Conservation (phyloP, 805 yeast genomes). For the Cephaloascus fragrans region DNA sequence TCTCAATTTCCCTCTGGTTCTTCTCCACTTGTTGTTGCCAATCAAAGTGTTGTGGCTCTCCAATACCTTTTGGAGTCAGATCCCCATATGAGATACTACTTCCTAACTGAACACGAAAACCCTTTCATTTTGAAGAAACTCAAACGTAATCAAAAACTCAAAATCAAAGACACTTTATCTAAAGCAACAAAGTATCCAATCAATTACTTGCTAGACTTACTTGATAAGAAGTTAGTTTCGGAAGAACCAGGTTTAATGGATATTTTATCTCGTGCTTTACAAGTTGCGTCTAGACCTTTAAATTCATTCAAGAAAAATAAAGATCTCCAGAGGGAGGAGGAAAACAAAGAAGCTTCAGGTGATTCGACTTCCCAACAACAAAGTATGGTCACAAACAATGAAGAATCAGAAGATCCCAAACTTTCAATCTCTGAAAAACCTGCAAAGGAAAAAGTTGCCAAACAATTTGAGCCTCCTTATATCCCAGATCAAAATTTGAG, state of each 20-base stretch:
- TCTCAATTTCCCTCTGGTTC: slow-evolving; percentile 44
- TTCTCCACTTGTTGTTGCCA: slow-evolving; percentile 63
- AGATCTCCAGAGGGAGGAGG: slow-evolving; percentile 13
- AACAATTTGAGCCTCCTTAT: slow-evolving; percentile 38
- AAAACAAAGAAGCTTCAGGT: too few relatives aligned
- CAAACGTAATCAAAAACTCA: slow-evolving; percentile 16
- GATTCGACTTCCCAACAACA: too few relatives aligned
- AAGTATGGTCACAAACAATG: slow-evolving; percentile 6
- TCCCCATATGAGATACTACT: slow-evolving; percentile 58
- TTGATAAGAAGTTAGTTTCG: slow-evolving; percentile 54
- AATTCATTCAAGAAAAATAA: slow-evolving; percentile 38
- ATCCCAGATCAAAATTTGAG: slow-evolving; percentile 56
- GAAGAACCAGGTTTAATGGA: slow-evolving; percentile 75
- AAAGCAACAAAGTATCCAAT: slow-evolving; percentile 58
- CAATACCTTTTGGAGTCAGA: slow-evolving; percentile 62
- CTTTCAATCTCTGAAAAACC: not conserved
- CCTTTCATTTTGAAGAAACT: slow-evolving; percentile 23
- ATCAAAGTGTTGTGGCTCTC: slow-evolving; percentile 67
- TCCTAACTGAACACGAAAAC: slow-evolving; percentile 65
- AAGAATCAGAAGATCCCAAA: slow-evolving; percentile 3
- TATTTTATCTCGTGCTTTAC: slow-evolving; percentile 61
- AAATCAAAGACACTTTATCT: slow-evolving; percentile 18
- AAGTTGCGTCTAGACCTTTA: slow-evolving; percentile 68
- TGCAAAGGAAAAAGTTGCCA: slow-evolving; percentile 1
- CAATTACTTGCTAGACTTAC: slow-evolving; percentile 51